A percentile compares a stretch with the other conserved stretches of the same genome.
phyloP scores from a whole-genome alignment of 2,329 filamentous ascomycete species.

The Penicillium freii region DNA sequence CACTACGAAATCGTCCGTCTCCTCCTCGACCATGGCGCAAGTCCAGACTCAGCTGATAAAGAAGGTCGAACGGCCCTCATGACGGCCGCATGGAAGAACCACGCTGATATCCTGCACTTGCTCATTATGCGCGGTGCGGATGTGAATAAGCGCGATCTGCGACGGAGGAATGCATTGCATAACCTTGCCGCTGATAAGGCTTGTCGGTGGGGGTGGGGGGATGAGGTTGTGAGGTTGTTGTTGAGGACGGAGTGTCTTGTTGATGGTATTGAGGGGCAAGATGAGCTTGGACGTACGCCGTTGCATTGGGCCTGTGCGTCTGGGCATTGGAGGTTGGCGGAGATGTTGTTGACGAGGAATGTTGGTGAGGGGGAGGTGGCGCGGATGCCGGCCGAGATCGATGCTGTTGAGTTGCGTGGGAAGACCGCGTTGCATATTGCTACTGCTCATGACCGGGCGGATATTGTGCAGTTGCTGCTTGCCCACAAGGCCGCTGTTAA shows the following conservation, averaged over 20 bases:
- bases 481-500: constrained; percentile 49
- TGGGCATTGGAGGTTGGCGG: constrained; percentile 52
- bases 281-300: constrained; percentile 52
- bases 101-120: constrained; percentile 39
- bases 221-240: constrained; percentile 45
- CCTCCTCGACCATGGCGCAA: constrained; percentile 39
- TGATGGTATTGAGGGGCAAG: constrained; percentile 41
- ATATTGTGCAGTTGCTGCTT: constrained; percentile 43
- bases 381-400: constrained; percentile 36
- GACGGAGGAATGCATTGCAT: constrained; percentile 38
- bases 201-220: constrained; percentile 45
- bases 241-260: constrained; percentile 41
- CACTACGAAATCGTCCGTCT: constrained; percentile 47
- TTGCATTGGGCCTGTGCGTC: constrained; percentile 60
- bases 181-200: constrained; percentile 48
- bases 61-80: constrained; percentile 46
- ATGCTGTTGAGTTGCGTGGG: constrained; percentile 42
- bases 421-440: constrained; percentile 53
- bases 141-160: constrained; percentile 35
- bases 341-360: constrained; percentile 45
- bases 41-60: constrained; percentile 42
- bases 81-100: constrained; percentile 46
- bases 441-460: constrained; percentile 43
- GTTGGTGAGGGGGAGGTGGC: constrained; percentile 4
- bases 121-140: constrained; percentile 39